Percentiles rank a stretch among this genome's conserved stretches.
phyloP scores from a whole-genome alignment of 2,329 filamentous ascomycete genomes.

The Venturia aucupariae region DNA sequence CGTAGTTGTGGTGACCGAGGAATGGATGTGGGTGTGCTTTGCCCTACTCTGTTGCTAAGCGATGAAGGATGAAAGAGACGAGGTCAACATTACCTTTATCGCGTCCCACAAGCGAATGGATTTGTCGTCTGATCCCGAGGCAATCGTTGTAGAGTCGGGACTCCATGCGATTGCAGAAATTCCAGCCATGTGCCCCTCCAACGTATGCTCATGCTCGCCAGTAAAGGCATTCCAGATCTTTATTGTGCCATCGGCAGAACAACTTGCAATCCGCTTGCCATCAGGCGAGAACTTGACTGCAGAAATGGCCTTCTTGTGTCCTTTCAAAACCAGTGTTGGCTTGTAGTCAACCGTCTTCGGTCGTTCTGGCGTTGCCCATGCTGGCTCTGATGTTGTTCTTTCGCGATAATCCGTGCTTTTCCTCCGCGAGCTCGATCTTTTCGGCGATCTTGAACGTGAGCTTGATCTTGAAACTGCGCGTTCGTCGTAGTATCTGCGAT shows the following conservation, averaged over 20 bases:
- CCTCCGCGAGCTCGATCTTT: conserved; percentile 7
- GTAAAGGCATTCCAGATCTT: conserved; percentile 82
- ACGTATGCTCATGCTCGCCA: conserved; percentile 72
- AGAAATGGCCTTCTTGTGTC: conserved; percentile 71
- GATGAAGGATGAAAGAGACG: neutral
- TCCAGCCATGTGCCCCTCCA: conserved; percentile 88
- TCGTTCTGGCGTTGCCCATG: conserved; percentile 32
- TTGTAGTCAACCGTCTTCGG: conserved; percentile 52
- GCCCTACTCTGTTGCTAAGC: conserved; percentile 27
- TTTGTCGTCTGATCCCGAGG: conserved; percentile 93
- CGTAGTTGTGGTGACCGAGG: conserved; percentile 88
- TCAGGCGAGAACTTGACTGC: conserved; percentile 87
- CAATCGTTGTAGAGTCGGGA: conserved; percentile 77
- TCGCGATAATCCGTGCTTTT: conserved; percentile 16
- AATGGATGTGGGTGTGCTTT: conserved; percentile 53
- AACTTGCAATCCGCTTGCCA: conserved; percentile 79
- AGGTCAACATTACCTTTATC: conserved; percentile 31
- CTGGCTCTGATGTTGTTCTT: conserved; percentile 22
- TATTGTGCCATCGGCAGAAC: conserved; percentile 80
- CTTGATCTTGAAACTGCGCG: neutral
- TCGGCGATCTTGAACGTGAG: conserved; percentile 10
- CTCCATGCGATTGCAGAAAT: conserved; percentile 92
- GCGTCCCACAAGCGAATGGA: conserved; percentile 86
- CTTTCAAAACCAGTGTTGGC: conserved; percentile 60
- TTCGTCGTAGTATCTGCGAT: neutral